Evolutionary conservation across 768 basidiomycete genomes (phyloP), one percentile per base, ranked within the genome.

Genomic region (Neoboletus subvelutipes): DNA sequence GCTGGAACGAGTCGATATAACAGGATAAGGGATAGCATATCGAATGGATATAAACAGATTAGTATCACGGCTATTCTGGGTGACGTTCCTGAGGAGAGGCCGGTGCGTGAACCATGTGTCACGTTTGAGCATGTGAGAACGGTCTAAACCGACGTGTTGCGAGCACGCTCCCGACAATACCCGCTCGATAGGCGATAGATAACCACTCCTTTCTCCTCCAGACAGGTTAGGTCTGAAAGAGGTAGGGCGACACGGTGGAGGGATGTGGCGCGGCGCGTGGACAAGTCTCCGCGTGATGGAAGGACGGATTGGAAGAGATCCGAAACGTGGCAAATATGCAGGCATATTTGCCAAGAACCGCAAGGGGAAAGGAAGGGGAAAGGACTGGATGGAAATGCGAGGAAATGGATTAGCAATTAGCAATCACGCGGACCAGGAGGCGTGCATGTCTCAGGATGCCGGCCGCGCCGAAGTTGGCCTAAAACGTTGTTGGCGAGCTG

Each of bases 401-500:
- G 24, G 59, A 61, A 58, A 49, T 58, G 34, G 40, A 52, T 54
- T 48, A 45, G 51, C 49, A 28, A 28, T 28, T n/a, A n/a, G n/a
- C n/a, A 58, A 41, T 45, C 50, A 60, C 46, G 20, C 45, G 39
- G 46, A 18, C 36, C 43, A 40, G 24, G 13, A 39, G 33, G 45
- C 34, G n/a, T 34, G 33, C 33, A 18, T 43, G 59, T 64, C 60
- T 55, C 55, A 65, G 45, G 52, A 63, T 61, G 63, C 66, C 60
- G 60, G 22, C 42, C 51, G 55, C 46, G 51, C 60, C 52, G 63
- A 61, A 53, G n/a, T 31, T 60, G 56, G 51, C 37, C 6, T 6
- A 33, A 51, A 67, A 66, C 61, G 65, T 60, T 60, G 67, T 56
- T 67, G 48, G 51, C 29, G 47, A 56, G 62, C 61, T 57, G 51